Conservation (phyloP, 257 asterid species). For the Thymus quinquecostatus region DNA sequence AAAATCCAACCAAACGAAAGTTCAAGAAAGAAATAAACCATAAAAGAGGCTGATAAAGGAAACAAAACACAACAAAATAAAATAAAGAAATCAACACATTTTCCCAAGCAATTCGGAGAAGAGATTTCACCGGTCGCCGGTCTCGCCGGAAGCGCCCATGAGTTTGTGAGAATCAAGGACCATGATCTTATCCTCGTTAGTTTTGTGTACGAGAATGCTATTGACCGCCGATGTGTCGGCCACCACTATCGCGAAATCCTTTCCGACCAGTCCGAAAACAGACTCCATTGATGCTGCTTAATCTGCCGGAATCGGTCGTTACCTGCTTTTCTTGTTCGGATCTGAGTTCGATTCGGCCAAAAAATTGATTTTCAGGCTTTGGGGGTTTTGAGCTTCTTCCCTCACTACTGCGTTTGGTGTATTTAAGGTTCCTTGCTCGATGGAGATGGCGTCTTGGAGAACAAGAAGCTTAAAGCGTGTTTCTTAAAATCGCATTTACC, state of each 20-base stretch:
- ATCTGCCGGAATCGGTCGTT: background rate
- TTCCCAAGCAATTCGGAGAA: background rate
- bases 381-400: constrained; percentile 23
- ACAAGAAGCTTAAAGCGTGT: constrained; percentile 51
- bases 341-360: constrained; percentile 26
- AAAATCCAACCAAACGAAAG: background rate
- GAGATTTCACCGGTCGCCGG: constrained; percentile 79
- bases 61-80: constrained; percentile 2
- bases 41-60: background rate
- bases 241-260: constrained; percentile 83
- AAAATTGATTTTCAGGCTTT: background rate
- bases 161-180: constrained; percentile 90
- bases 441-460: constrained; percentile 58
- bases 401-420: constrained; percentile 6
- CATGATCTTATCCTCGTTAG: constrained; percentile 95
- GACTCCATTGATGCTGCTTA: constrained; percentile 67
- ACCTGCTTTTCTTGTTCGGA: constrained; percentile 29
- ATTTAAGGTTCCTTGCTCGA: constrained; percentile 26
- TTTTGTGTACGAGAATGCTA: constrained; percentile 94
- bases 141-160: constrained; percentile 97
- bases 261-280: constrained; percentile 86
- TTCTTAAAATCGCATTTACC: constrained; percentile 14
- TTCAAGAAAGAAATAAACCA: constrained; percentile 22
- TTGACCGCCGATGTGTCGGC: constrained; percentile 97
- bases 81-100: background rate